Evolutionary conservation across 2,329 filamentous ascomycete species (phyloP), one percentile per base, ranked within the genome.

Genomic region (Colletotrichum euphorbiae): DNA sequence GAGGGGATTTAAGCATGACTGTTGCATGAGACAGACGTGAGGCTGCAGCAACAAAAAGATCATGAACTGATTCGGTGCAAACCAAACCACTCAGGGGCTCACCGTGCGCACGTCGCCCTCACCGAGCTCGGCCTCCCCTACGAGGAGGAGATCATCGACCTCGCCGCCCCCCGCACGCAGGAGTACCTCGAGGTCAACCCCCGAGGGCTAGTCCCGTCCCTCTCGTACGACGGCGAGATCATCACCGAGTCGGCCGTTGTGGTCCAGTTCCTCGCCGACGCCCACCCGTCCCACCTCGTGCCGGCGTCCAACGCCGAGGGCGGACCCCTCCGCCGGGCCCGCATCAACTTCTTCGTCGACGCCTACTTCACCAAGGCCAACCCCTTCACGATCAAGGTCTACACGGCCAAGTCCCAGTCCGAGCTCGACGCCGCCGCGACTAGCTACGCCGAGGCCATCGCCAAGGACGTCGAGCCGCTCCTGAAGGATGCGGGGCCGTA

Each of bases 171-270:
- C 0, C 88, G 93, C 9, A 89, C 90, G 31, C 82, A 87, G 42
- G 92, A 90, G 83, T 96, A 95, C 76, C 85, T 96, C 8, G 82
- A 90, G 58, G 81, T 96, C 76, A 94, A 95, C 81, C 92, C 92
- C 71, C 89, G 92, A 64, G 93, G 93, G 13, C 87, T 94, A 3
- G 92, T 96, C 4, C 93, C 93, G 0, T 81, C 89, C 0, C 80
- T 96, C 63, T 85, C 86, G 24, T 91, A 91, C 81, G 84, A 88
- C 70, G 84, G 83, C 69, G 84, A 91, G 70, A 90, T 92, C 75
- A 83, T 96, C 74, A 89, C 87, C 60, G 93, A 96, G 77, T 93
- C 91, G 2, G 89, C 82, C 70, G 87, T 95, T 70, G 88, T 95
- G n/a, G 79, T 89, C 1, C 87, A 91, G 72, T 95, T 93, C 80